A percentile compares a stretch with the other conserved stretches of the same genome.
Evolutionary conservation across 176 grass and related monocot genomes (phyloP).

Genomic region (Tillandsia leiboldiana): DNA sequence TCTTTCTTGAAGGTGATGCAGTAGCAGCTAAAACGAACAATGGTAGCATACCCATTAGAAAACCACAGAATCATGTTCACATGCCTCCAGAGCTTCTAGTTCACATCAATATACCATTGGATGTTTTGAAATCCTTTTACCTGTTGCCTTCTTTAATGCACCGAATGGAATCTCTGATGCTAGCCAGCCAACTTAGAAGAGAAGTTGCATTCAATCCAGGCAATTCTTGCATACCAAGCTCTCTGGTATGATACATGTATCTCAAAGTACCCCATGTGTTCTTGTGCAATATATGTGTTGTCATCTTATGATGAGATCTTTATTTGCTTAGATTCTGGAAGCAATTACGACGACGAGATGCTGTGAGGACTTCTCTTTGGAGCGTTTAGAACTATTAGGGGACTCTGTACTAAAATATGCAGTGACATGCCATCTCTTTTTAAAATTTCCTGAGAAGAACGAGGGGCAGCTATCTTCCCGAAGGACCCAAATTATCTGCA

Average conservation of each 20-base stretch:
- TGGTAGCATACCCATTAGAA: conserved; percentile 22
- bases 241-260: conserved; percentile 33
- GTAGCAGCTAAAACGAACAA: conserved; percentile 33
- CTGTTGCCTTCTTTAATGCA: conserved; percentile 89
- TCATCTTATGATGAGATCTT: conserved; percentile 17
- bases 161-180: conserved; percentile 64
- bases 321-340: conserved; percentile 69
- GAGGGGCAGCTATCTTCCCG: conserved; percentile 60
- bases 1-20: conserved; percentile 37
- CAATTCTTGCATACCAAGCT: conserved; percentile 47
- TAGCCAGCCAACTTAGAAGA: conserved; percentile 70
- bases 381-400: conserved; percentile 78
- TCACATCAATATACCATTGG: conserved; percentile 54
- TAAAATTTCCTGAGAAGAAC: conserved; percentile 60
- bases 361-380: conserved; percentile 91
- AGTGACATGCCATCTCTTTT: conserved; percentile 61
- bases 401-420: conserved; percentile 86
- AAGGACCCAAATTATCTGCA: conserved; percentile 50
- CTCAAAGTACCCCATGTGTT: not conserved
- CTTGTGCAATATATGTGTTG: conserved; percentile 18
- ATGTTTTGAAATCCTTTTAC: conserved; percentile 77
- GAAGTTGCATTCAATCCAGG: conserved; percentile 50
- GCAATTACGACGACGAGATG: conserved; percentile 69
- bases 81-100: conserved; percentile 88
- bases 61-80: conserved; percentile 40